These are phyloP conservation scores for Coemansia sp. DNA, from an alignment of 192 early-diverging fungal genomes.

Conservation along the genomic window DNA sequence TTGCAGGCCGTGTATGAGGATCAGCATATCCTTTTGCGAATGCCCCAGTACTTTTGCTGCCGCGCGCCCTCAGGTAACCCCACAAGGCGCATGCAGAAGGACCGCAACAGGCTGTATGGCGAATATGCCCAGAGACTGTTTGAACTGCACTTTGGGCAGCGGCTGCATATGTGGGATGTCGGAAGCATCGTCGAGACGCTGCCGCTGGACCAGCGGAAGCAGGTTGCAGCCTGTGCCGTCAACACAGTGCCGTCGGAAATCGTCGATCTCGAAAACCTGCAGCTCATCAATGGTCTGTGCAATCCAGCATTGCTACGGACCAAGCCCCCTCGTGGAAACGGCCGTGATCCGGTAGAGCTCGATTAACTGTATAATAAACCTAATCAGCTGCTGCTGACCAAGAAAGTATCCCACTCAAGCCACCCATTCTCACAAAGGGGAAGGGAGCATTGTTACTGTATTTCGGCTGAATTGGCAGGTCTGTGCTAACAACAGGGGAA, in stretches of 20 bases:
- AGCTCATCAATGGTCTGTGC: conserved; percentile 16
- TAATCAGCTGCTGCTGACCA: too few relatives aligned
- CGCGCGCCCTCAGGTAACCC: conserved; percentile 13
- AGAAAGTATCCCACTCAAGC: too few relatives aligned
- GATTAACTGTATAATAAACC: too few relatives aligned
- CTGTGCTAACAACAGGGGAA: too few relatives aligned
- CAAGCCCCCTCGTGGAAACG: neutral
- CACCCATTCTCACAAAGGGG: too few relatives aligned
- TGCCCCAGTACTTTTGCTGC: conserved; percentile 28
- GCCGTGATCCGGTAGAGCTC: too few relatives aligned
- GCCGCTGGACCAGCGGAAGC: conserved; percentile 5
- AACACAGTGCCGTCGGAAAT: conserved; percentile 18
- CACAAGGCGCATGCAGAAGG: conserved; percentile 18
- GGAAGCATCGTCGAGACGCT: conserved; percentile 12
- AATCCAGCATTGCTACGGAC: conserved; percentile 7
- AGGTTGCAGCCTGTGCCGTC: conserved; percentile 2
- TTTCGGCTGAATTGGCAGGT: too few relatives aligned
- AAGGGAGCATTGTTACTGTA: too few relatives aligned
- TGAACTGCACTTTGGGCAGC: conserved; percentile 9
- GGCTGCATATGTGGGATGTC: conserved; percentile 19
- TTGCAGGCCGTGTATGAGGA: conserved; percentile 10
- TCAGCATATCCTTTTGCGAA: conserved; percentile 15
- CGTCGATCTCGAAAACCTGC: conserved; percentile 21
- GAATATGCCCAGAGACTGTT: conserved; percentile 15
- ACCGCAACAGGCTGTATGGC: conserved; percentile 21